Base-by-base conservation (phyloP, 225 moss, liverwort and hornwort genomes). In the Physcomitrium patens region DNA sequence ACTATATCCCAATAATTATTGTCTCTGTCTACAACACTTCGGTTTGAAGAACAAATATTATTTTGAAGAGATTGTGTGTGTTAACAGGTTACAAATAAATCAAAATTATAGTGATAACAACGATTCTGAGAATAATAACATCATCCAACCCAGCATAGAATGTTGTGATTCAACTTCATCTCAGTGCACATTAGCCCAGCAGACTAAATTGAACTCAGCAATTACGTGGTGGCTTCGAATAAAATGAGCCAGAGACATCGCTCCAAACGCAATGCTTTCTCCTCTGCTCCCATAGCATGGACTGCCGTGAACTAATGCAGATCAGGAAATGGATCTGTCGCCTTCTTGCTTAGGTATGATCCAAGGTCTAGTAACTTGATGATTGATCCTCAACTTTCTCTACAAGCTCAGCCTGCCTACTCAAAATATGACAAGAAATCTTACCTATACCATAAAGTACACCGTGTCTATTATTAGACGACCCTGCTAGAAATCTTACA, bases 341-440 rank as follows among this genome's bases (percentile, higher is more conserved):
- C 50, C 77, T 63, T 8, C 43, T 12, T 68, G 55, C 68, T 9
- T 9, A 26, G 12, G 0, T 68, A 43, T 2, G 41, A 77, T 19
- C 55, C 48, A 47, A 72, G 7, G 12, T 56, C 27, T 24, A 56
- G 28, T 49, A 67, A 46, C 51, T 69, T 53, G 13, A 70, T 49
- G 37, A 27, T 65, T 5, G 27, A 50, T 43, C 20, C 72, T 16
- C 46, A 56, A 0, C 31, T 54, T 64, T 67, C 47, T 66, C 54
- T 3, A 53, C 23, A 51, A 76, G 65, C 15, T 20, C 49, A 77
- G 62, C 26, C 67, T 54, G 47, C 14, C 41, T 56, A 27, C 71
- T 80, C 65, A 71, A 76, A 37, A 71, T 22, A 66, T 28, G 22
- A 31, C 68, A 67, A 55, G 47, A 72, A 71, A n/a, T 62, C 61